Conservation (phyloP, 768 basidiomycete species). For the Macrolepiota dolichaula region DNA sequence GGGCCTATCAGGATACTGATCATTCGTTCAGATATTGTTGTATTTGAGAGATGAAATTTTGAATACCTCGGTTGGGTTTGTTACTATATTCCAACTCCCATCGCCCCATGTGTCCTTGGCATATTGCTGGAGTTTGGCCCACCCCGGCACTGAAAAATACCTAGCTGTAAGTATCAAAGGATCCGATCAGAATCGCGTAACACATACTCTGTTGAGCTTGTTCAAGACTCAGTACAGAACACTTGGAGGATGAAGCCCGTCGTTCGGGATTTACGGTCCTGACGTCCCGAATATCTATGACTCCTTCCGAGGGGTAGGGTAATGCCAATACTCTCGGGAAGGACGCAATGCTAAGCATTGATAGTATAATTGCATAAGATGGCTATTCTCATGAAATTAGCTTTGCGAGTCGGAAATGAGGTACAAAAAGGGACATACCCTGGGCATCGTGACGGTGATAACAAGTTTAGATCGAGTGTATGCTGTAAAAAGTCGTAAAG, state of each 20-base stretch:
- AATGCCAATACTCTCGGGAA: neutral
- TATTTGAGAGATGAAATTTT: neutral
- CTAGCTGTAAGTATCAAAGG: neutral
- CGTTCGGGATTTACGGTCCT: neutral
- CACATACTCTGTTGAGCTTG: neutral
- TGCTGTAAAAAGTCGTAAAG: too few relatives aligned
- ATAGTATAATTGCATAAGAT: neutral
- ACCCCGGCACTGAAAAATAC: conserved; percentile 9
- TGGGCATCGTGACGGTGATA: neutral
- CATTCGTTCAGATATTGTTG: neutral
- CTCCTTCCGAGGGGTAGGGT: neutral
- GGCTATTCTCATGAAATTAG: neutral
- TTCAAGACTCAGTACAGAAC: neutral
- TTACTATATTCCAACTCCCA: conserved; percentile 12
- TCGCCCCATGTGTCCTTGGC: conserved; percentile 15
- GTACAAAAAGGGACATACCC: neutral
- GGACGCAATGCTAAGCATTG: neutral
- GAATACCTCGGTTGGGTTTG: conserved; percentile 12
- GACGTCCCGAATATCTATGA: neutral
- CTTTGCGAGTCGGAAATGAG: neutral
- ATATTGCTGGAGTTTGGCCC: conserved; percentile 13
- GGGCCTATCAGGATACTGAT: neutral
- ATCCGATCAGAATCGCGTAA: neutral
- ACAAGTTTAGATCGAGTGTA: too few relatives aligned
- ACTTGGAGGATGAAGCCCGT: neutral